These are phyloP conservation scores for Nicotiana otophora DNA, from an alignment of 257 asterid genomes.

Conservation along the genomic window DNA sequence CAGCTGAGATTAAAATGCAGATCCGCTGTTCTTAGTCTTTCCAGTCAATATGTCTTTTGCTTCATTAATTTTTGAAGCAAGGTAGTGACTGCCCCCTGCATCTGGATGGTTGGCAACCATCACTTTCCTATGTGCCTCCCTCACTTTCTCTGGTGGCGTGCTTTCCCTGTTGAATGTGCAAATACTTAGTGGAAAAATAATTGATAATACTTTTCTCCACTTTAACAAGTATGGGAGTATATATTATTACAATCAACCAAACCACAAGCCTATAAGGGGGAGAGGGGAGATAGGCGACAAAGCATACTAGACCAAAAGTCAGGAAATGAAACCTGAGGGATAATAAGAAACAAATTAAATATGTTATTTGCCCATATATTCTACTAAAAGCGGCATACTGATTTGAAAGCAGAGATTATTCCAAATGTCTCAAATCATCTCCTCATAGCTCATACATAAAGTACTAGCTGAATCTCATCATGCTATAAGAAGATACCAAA, in stretches of 20 bases:
- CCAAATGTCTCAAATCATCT: neutral
- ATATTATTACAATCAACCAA: neutral
- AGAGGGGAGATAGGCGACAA: neutral
- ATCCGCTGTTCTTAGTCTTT: constrained; percentile 55
- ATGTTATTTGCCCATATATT: neutral
- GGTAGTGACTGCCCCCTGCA: constrained; percentile 96
- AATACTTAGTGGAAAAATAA: neutral
- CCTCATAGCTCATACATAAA: neutral
- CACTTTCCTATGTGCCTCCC: constrained; percentile 88
- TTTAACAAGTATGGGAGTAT: neutral
- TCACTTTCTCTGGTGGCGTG: constrained; percentile 63
- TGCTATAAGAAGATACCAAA: neutral
- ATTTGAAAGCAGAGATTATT: neutral
- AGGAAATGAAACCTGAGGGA: neutral
- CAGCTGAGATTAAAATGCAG: constrained; percentile 47
- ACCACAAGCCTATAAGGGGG: neutral
- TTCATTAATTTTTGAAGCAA: constrained; percentile 85
- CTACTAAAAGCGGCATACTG: neutral
- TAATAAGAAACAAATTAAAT: neutral
- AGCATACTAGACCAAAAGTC: neutral
- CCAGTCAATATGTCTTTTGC: constrained; percentile 75
- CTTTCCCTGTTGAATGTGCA: constrained; percentile 46
- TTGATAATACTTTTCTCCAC: neutral
- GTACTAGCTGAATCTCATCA: neutral
- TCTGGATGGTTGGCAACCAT: constrained; percentile 97